These are phyloP conservation scores for Sophora flavescens DNA, from an alignment of 306 rosid species.

Conservation along the genomic window DNA sequence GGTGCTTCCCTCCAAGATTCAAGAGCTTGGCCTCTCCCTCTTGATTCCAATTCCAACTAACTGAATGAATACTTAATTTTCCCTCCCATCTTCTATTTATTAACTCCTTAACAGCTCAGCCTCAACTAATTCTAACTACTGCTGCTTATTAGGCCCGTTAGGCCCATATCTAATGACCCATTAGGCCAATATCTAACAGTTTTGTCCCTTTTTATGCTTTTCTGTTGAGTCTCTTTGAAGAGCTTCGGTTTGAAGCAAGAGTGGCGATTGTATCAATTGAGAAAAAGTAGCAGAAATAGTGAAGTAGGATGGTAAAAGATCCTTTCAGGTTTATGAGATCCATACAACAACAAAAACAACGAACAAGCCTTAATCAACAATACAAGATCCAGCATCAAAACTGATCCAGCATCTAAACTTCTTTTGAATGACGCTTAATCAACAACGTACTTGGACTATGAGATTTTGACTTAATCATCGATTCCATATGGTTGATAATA, in stretches of 20 bases:
- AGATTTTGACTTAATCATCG: not conserved
- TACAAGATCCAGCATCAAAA: not conserved
- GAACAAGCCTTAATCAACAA: not conserved
- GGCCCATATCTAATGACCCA: too few species aligned
- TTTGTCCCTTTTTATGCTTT: not conserved
- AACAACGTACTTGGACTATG: not conserved
- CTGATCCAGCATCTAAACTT: not conserved
- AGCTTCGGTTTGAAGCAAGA: slow-evolving; percentile 12
- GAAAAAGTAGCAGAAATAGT: slow-evolving; percentile 20
- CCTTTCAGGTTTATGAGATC: slow-evolving; percentile 23
- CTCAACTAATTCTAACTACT: too few species aligned
- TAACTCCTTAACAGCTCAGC: too few species aligned
- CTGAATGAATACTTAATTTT: too few species aligned
- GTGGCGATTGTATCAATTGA: not conserved
- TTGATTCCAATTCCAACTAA: too few species aligned
- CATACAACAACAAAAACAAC: not conserved
- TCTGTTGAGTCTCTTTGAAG: not conserved
- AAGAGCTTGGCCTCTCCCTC: too few species aligned
- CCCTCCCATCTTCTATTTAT: too few species aligned
- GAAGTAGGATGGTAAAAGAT: not conserved
- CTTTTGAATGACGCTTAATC: not conserved
- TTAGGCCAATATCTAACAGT: too few species aligned
- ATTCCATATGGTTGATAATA: slow-evolving; percentile 6
- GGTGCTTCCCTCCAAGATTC: too few species aligned
- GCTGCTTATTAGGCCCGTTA: too few species aligned